Evolutionary conservation across 306 rosid species (phyloP), one percentile per base, ranked within the genome.

Genomic region (Calophaca sinica): DNA sequence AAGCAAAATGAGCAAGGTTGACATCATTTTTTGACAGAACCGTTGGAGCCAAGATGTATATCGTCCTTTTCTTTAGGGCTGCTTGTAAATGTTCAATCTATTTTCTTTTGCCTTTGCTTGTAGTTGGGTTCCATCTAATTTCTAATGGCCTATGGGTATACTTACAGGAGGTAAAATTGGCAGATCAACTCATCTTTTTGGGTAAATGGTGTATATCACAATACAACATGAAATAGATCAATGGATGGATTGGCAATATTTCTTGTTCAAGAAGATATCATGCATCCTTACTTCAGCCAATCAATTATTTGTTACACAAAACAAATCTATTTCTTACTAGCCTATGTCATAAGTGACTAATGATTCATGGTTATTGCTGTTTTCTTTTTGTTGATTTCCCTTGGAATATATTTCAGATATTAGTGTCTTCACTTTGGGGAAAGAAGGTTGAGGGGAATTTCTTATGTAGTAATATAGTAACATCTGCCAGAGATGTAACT

Each of bases 1-100:
- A 82, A 83, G 96, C 96, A 20, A 77, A 80, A 55, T 85, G 85
- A 88, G 52, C 75, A 57, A 28, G 55, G 10, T 20, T 6, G 55
- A 46, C 9, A 38, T 28, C 45, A 4, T 45, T 2, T 9, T 20
- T 70, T 14, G 12, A 26, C 31, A 49, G 58, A 32, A 54, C 46
- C 50, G 10, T 1, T 15, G 71, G 64, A 61, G 53, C 38, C 35
- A 55, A 9, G 69, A 45, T 70, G 54, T 51, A 31, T 2, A 9
- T 28, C 77, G 59, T 70, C 41, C 64, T 15, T 13, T 79, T 75
- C 35, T n/a, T 66, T 62, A 9, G 8, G 54, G 20, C 52, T 50
- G 32, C 46, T 59, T 26, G 84, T 58, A 54, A 53, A 79, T 75
- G 15, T 52, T 64, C 29, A 13, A 55, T 53, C 54, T 28, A 46